phyloP scores from a whole-genome alignment of 176 grass and related monocot genomes.

The Rhynchospora breviuscula region DNA sequence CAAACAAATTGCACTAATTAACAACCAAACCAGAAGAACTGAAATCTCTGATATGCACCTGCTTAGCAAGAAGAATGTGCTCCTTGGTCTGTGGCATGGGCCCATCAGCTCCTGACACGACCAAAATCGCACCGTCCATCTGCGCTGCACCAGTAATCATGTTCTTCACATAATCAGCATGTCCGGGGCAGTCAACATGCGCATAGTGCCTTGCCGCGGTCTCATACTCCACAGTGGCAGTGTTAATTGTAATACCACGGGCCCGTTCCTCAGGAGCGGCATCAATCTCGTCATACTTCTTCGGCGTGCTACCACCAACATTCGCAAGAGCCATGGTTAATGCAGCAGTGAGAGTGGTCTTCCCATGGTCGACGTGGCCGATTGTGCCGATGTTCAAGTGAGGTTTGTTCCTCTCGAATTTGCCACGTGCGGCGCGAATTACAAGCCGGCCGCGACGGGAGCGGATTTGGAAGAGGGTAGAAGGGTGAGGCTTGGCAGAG shows the following conservation, averaged over 20 bases:
- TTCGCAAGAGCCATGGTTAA: constrained; percentile 93
- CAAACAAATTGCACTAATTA: background rate
- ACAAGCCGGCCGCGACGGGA: constrained; percentile 34
- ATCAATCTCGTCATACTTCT: constrained; percentile 99
- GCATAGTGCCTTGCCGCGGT: constrained; percentile 89
- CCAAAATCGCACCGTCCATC: constrained; percentile 97
- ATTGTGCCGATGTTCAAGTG: constrained; percentile 99
- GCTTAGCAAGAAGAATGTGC: constrained; percentile 99
- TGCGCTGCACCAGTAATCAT: constrained; percentile 95
- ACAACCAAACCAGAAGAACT: background rate
- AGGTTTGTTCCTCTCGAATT: constrained; percentile 94
- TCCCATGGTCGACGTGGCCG: constrained; percentile 98
- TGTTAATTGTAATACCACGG: constrained; percentile 99
- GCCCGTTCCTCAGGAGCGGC: constrained; percentile 93
- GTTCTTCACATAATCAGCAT: constrained; percentile 98
- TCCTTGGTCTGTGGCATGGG: constrained; percentile 99
- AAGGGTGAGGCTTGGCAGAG: background rate
- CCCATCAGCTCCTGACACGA: constrained; percentile 85
- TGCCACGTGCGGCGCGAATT: constrained; percentile 75
- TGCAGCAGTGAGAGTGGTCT: constrained; percentile 93
- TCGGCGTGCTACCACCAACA: constrained; percentile 66
- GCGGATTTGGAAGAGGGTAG: constrained; percentile 26
- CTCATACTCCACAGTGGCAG: constrained; percentile 99
- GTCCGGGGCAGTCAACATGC: constrained; percentile 91
- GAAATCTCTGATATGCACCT: constrained; percentile 19